These are phyloP conservation scores for Lasiosphaeria ovina DNA, from an alignment of 495 filamentous ascomycete species.

Conservation along the genomic window DNA sequence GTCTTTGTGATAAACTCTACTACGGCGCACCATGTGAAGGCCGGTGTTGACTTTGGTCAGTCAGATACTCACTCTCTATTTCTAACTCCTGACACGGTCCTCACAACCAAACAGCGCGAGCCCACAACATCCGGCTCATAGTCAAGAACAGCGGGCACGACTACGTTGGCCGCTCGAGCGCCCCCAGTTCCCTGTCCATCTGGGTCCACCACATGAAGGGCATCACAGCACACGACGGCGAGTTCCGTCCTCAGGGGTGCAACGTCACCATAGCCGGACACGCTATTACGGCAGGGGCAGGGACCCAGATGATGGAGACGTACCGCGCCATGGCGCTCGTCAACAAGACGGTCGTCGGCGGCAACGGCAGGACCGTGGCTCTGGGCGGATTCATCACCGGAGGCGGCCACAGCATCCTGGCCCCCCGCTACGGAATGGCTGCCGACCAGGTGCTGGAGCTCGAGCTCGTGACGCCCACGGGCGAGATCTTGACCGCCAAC, in stretches of 20 bases:
- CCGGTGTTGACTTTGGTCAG: constrained; percentile 40
- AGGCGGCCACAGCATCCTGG: constrained; percentile 56
- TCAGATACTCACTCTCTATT: background rate
- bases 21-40: constrained; percentile 37
- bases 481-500: constrained; percentile 49
- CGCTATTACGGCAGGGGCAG: constrained; percentile 37
- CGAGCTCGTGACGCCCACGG: constrained; percentile 55
- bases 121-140: constrained; percentile 55
- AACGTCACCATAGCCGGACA: constrained; percentile 25
- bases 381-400: constrained; percentile 58
- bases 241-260: constrained; percentile 34
- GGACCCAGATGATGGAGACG: constrained; percentile 32
- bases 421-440: constrained; percentile 55
- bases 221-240: constrained; percentile 29
- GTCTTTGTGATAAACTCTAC: constrained; percentile 46
- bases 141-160: constrained; percentile 64
- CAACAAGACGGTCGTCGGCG: constrained; percentile 33
- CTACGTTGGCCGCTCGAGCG: constrained; percentile 49
- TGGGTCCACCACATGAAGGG: constrained; percentile 47
- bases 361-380: constrained; percentile 22
- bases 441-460: constrained; percentile 61
- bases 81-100: background rate
- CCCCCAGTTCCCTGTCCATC: constrained; percentile 44
- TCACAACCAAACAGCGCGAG: constrained; percentile 26
- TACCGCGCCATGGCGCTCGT: constrained; percentile 28